These are phyloP conservation scores for Fusarium sp. DNA, from an alignment of 2,329 filamentous ascomycete species.

Conservation along the genomic window DNA sequence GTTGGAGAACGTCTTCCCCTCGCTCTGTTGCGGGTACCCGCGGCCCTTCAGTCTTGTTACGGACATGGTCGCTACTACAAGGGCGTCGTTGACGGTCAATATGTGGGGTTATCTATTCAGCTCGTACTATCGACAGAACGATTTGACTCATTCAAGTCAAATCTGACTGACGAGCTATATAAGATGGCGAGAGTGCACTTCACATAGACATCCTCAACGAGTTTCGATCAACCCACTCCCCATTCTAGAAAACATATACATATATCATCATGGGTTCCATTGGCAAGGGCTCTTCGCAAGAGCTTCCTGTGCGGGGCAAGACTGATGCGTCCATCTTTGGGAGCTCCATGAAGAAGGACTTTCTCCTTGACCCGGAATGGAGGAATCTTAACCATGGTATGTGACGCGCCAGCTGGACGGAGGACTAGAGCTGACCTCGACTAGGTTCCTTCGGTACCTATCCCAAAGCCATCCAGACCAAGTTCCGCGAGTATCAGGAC, in stretches of 20 bases:
- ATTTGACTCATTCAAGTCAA: constrained; percentile 29
- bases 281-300: constrained; percentile 18
- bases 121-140: not conserved
- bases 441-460: constrained; percentile 82
- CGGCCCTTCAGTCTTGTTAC: constrained; percentile 6
- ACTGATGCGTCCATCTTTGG: constrained; percentile 45
- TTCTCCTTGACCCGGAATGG: constrained; percentile 73
- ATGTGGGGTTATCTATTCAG: constrained; percentile 34
- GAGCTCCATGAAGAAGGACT: constrained; percentile 64
- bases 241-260: not conserved
- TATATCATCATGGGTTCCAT: constrained; percentile 37
- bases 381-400: constrained; percentile 82
- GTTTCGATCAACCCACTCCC: not conserved
- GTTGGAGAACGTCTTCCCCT: not conserved
- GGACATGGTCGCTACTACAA: constrained; percentile 12
- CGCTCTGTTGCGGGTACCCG: constrained; percentile 28
- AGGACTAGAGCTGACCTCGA: not conserved
- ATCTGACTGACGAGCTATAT: constrained; percentile 14
- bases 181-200: not conserved
- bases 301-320: constrained; percentile 41
- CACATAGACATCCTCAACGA: not conserved
- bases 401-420: not conserved
- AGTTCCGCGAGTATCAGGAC: constrained; percentile 72
- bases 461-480: constrained; percentile 68
- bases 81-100: constrained; percentile 38